Evolutionary conservation across 2,329 filamentous ascomycete species (phyloP).

Genomic region (Botrytis deweyae): DNA sequence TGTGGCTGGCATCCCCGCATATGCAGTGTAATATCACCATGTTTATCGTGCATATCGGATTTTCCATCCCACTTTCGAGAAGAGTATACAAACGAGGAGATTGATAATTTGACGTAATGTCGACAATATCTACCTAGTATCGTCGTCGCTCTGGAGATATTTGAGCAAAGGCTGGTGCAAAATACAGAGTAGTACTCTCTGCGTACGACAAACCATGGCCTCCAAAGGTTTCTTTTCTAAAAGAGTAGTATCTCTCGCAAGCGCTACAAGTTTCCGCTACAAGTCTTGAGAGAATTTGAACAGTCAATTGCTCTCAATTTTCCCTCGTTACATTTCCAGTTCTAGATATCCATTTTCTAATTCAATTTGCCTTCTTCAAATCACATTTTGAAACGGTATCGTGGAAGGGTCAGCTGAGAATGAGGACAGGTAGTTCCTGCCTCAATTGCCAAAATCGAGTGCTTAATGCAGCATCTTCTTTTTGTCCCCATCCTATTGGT

Average conservation of each 20-base stretch:
- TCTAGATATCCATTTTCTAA: neutral
- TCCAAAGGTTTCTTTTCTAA: too few relatives aligned
- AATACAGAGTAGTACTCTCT: neutral
- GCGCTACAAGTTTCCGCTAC: too few relatives aligned
- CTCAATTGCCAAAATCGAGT: neutral
- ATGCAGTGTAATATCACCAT: conserved; percentile 4
- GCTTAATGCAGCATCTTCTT: neutral
- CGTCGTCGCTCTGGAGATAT: neutral
- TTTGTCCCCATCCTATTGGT: neutral
- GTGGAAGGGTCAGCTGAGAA: neutral
- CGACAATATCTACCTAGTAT: too few relatives aligned
- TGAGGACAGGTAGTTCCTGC: neutral
- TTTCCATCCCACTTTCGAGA: neutral
- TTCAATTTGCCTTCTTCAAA: neutral
- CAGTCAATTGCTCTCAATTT: neutral
- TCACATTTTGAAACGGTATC: neutral
- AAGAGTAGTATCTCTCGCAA: neutral
- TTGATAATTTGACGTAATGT: neutral
- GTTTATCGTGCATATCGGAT: neutral
- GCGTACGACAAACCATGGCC: too few relatives aligned
- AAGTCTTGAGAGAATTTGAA: neutral
- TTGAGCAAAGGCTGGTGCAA: neutral
- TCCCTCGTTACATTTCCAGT: neutral
- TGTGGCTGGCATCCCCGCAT: conserved; percentile 13
- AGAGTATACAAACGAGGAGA: neutral